Conservation (phyloP, 2,329 filamentous ascomycete species). For the Blastomyces percursus region DNA sequence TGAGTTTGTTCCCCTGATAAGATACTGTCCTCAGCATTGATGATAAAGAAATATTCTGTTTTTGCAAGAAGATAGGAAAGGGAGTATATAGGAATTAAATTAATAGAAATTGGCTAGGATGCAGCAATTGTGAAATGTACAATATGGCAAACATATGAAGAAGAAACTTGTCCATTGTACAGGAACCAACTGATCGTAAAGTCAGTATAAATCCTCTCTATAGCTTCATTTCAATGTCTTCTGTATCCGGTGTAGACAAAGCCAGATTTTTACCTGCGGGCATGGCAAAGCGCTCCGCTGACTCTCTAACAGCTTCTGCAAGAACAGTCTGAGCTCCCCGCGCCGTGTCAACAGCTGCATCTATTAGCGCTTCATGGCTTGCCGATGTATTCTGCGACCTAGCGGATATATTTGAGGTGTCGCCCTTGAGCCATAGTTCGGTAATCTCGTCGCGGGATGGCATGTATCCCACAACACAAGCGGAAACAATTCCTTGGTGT, state of each 20-base stretch:
- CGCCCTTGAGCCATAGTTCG: conserved; percentile 86
- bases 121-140: not conserved
- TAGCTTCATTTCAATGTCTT: conserved; percentile 22
- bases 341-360: conserved; percentile 54
- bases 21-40: not conserved
- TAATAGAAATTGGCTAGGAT: not conserved
- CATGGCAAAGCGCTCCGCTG: conserved; percentile 33
- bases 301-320: conserved; percentile 50
- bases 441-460: conserved; percentile 82
- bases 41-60: not conserved
- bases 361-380: conserved; percentile 44
- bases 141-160: not conserved
- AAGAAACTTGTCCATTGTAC: not conserved
- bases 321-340: conserved; percentile 49
- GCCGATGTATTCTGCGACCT: conserved; percentile 27
- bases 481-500: conserved; percentile 64
- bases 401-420: conserved; percentile 32
- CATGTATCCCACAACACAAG: conserved; percentile 83
- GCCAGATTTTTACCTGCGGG: conserved; percentile 9
- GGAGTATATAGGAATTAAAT: not conserved
- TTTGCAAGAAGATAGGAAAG: not conserved
- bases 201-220: conserved; percentile 14
- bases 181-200: conserved; percentile 1
- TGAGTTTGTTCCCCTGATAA: not conserved
- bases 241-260: not conserved